Evolutionary conservation across 139 green algal genomes (phyloP).

Genomic region (Eudorina sp.): DNA sequence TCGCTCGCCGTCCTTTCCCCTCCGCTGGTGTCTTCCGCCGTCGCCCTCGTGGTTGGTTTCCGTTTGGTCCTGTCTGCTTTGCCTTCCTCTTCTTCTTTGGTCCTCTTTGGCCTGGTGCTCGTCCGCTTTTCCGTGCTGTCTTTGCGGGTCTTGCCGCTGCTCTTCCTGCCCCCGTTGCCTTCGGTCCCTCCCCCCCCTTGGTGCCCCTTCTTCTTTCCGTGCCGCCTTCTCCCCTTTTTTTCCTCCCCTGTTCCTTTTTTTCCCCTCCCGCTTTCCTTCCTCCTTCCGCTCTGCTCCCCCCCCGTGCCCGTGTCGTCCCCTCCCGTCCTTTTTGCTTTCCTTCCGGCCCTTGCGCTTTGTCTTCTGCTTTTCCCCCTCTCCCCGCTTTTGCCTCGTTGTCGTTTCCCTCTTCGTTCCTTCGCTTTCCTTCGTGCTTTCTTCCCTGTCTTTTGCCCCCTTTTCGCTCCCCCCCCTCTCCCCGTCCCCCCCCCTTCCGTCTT

Average conservation of each 20-base stretch:
- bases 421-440: not conserved
- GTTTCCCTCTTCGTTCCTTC: not conserved
- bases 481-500: not conserved
- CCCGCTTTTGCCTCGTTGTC: not conserved
- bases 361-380: not conserved
- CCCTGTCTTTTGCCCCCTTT: not conserved
- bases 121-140: not conserved
- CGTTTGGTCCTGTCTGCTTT: not conserved
- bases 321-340: not conserved
- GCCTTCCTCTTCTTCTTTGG: not conserved
- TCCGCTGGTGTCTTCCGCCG: not conserved
- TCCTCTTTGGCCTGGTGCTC: not conserved
- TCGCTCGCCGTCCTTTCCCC: not conserved
- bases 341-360: not conserved
- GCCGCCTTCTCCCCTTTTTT: not conserved
- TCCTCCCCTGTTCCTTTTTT: not conserved
- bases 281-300: not conserved
- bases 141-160: not conserved
- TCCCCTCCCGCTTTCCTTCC: not conserved
- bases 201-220: not conserved
- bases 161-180: not conserved
- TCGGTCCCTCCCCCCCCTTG: not conserved
- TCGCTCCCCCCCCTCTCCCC: not conserved
- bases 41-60: not conserved
- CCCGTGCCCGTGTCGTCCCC: not conserved